Evolutionary conservation across 78 protist species (phyloP).

Genomic region (Planoprotostelium fungivorum): DNA sequence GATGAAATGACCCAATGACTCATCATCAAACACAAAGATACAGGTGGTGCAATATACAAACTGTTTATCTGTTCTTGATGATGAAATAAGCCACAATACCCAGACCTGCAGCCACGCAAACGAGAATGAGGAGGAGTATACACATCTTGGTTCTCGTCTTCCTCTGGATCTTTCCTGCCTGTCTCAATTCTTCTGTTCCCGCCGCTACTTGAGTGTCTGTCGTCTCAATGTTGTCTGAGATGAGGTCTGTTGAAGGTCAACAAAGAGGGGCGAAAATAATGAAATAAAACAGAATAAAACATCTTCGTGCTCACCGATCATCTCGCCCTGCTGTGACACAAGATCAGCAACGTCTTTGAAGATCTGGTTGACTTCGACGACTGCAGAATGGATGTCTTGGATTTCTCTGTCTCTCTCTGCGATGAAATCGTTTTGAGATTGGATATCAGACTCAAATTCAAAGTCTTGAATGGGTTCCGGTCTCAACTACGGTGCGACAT

Average conservation of each 20-base stretch:
- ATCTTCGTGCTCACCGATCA: slow-evolving; percentile 23
- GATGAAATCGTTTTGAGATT: slow-evolving; percentile 62
- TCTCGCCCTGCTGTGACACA: slow-evolving; percentile 71
- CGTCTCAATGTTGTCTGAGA: slow-evolving; percentile 30
- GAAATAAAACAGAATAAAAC: too few species aligned
- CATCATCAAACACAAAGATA: too few species aligned
- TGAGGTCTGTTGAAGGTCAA: slow-evolving; percentile 14
- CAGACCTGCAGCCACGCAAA: slow-evolving; percentile 55
- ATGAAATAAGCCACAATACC: slow-evolving; percentile 46
- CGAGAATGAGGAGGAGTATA: slow-evolving; percentile 45
- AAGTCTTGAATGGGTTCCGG: neutral
- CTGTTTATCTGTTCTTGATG: too few species aligned
- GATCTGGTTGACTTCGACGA: slow-evolving; percentile 73
- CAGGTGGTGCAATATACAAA: too few species aligned
- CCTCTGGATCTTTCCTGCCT: slow-evolving; percentile 33
- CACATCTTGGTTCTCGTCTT: slow-evolving; percentile 58
- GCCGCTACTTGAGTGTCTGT: slow-evolving; percentile 28
- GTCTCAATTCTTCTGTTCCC: slow-evolving; percentile 27
- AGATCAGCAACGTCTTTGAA: slow-evolving; percentile 69
- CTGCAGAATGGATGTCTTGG: slow-evolving; percentile 55
- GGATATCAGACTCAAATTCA: slow-evolving; percentile 50
- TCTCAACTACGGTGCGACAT: neutral
- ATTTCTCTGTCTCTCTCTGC: slow-evolving; percentile 75
- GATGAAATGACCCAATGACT: too few species aligned
- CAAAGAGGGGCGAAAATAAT: neutral